Evolutionary conservation across 2,329 filamentous ascomycete species (phyloP).

Genomic region (Penicillium vulpinum): DNA sequence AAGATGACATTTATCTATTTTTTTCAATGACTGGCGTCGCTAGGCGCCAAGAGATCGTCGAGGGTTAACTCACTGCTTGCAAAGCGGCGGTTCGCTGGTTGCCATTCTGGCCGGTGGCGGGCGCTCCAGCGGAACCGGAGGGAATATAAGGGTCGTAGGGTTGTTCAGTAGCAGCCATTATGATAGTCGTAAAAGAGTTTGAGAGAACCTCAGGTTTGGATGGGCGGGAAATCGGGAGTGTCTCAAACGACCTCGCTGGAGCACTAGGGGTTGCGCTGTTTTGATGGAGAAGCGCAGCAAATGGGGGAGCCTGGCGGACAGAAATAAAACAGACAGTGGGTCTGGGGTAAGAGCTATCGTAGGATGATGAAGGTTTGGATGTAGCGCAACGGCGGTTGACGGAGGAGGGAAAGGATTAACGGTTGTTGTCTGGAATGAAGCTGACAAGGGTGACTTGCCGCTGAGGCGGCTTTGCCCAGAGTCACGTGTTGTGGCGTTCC

Average conservation of each 20-base stretch:
- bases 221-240: slow-evolving; percentile 11
- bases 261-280: slow-evolving; percentile 23
- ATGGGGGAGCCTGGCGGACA: not conserved
- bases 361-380: not conserved
- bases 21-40: not conserved
- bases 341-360: not conserved
- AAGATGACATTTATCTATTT: not conserved
- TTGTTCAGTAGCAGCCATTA: slow-evolving; percentile 55
- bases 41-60: slow-evolving; percentile 8
- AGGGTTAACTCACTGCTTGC: slow-evolving; percentile 71
- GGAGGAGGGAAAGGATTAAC: not conserved
- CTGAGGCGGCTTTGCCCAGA: slow-evolving; percentile 18
- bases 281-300: slow-evolving; percentile 10
- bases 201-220: slow-evolving; percentile 13
- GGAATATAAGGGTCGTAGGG: slow-evolving; percentile 92
- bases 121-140: slow-evolving; percentile 56
- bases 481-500: slow-evolving; percentile 28
- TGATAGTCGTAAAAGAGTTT: slow-evolving; percentile 18
- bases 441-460: slow-evolving; percentile 24
- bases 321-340: not conserved
- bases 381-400: not conserved
- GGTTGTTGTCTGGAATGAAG: slow-evolving; percentile 16
- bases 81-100: slow-evolving; percentile 71
- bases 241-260: slow-evolving; percentile 11
- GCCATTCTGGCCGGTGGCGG: slow-evolving; percentile 54